Base-by-base conservation (phyloP, 495 filamentous ascomycete species). In the Massariosphaeria phaeospora region DNA sequence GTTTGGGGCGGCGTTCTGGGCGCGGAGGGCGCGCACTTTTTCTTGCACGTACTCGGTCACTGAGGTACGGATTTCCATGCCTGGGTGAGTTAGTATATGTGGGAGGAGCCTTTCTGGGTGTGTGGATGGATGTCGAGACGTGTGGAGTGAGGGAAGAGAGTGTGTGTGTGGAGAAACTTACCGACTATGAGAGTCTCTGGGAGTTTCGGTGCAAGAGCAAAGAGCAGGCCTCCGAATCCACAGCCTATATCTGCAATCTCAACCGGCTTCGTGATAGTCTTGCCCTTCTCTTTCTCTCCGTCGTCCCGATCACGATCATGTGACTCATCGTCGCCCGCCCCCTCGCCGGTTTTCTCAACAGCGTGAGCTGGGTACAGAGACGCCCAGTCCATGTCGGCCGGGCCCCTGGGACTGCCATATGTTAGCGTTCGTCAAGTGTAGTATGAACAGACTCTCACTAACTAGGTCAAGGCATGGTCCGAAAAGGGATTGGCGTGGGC, bases 401-500 rank as follows among this genome's bases (percentile, higher is more conserved):
- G 93, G 56, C 72, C 81, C 39, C 78, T 72, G n/a, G 93, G 93
- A 67, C 91, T 96, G 41, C 29, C 40, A 13, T 3, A 9, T 5
- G 18, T 63, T 21, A 52, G 44, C 31, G 61, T 36, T 54, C 18
- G 17, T 62, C 52, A 39, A 34, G 47, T 57, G 35, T 48, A 10
- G 12, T 2, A 24, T 8, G 36, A 31, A 35, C 27, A 48, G 55
- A 61, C 49, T 20, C n/a, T n/a, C n/a, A 24, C 44, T 27, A 79
- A 96, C 93, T 98, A 97, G 54, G 73, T 76, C 66, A 98, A 76
- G 12, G 78, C 68, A 71, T 97, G 93, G 65, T 98, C 93, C 0
- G 91, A 95, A 71, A 98, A 97, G 9, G 89, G 89, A 75, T 98
- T 98, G 40, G 93, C 94, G 71, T 98, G 93, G 25, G 93, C 93